These are phyloP conservation scores for Kazachstania africana DNA, from an alignment of 805 yeast species.

Conservation along the genomic window DNA sequence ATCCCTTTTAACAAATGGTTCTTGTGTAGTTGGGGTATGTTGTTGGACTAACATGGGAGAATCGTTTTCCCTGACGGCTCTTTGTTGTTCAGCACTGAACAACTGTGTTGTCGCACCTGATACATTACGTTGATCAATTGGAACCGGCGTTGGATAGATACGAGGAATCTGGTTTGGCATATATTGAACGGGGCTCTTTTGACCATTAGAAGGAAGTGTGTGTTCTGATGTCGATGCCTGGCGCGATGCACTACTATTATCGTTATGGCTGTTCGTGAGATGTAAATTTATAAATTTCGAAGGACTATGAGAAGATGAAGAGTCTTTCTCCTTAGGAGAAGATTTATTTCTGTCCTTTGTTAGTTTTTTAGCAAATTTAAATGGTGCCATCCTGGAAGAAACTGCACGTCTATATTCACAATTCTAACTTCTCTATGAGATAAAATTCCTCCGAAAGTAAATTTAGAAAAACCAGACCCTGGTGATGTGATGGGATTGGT, in stretches of 20 bases:
- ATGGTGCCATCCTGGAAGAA: conserved; percentile 36
- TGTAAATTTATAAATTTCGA: conserved; percentile 5
- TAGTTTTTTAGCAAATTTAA: conserved; percentile 43
- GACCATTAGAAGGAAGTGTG: background rate
- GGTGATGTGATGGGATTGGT: no score
- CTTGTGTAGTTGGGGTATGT: conserved; percentile 1
- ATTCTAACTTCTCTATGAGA: no score
- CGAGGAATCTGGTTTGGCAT: conserved; percentile 4
- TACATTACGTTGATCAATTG: conserved; percentile 21
- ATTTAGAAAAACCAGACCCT: no score
- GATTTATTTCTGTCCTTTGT: conserved; percentile 23
- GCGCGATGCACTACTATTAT: background rate
- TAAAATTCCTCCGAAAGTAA: no score
- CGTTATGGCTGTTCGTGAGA: background rate
- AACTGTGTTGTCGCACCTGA: conserved; percentile 17
- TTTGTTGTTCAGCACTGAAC: background rate
- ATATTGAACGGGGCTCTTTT: background rate
- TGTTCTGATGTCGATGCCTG: no score
- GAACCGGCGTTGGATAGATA: conserved; percentile 15
- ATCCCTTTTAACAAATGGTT: background rate
- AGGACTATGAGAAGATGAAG: conserved; percentile 2
- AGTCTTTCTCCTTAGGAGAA: conserved; percentile 11
- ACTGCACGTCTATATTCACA: no score
- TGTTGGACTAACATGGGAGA: conserved; percentile 1
- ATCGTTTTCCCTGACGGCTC: conserved; percentile 1